Base-by-base conservation (phyloP, 2,329 filamentous ascomycete species). In the Aspergillus pseudoglaucus region DNA sequence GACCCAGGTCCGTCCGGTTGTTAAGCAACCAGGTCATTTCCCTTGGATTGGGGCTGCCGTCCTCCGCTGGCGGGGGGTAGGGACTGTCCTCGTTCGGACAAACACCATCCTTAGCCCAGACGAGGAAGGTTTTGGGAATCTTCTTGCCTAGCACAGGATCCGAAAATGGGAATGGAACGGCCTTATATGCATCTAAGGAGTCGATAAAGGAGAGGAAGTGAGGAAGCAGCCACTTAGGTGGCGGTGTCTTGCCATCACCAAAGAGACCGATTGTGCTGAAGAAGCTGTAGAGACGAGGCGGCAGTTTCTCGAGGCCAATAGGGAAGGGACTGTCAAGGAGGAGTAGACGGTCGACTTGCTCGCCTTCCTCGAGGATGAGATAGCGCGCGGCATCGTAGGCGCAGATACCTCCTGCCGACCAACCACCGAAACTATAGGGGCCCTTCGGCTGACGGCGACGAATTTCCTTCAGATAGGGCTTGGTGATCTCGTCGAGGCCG, bases 371-470 rank as follows among this genome's bases (percentile, higher is more conserved):
- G 44, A 64, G 56, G 49, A 75, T 75, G 14, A 87, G 73, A 53
- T 84, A 79, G 46, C 77, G 77, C 54, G 81, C 77, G 8, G 82
- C 81, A 56, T 86, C 82, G 58, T 80, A 88, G 38, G 85, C 84
- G 50, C 84, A 82, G 42, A 88, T 83, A 32, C 86, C 85, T 22
- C 86, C 87, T 1, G 84, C 85, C n/a, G 81, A 87, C 86, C 85
- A 90, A 20, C 87, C 87, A 14, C 81, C 79, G 1, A 89, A 67
- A 44, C 77, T 76, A 66, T 87, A 88, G 0, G 84, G 82, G 0
- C 73, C 72, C 10, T 65, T 63, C 4, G 74, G 70, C 52, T 78
- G 72, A 20, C 73, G 65, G n/a, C 70, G 69, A 3, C 67, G 70
- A 30, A 78, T 68, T 48, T 76, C 74, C 5, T 54, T 58, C n/a